Evolutionary conservation across 1,139 yeast species (phyloP), one percentile per base, ranked within the genome.

Genomic region (Saccharomyces hybrid): DNA sequence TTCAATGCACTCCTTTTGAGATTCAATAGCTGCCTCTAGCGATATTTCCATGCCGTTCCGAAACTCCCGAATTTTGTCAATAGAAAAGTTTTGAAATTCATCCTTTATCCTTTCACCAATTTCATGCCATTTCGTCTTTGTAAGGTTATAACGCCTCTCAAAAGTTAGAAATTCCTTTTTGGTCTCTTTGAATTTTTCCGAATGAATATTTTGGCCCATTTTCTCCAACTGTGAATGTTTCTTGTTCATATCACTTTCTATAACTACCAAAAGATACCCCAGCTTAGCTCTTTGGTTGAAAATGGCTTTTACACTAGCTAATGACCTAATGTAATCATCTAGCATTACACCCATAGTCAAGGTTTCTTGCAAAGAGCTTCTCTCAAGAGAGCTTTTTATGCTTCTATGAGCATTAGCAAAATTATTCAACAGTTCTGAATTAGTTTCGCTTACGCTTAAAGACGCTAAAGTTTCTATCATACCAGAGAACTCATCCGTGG

Each of bases 301-400:
- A 1, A 88, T 83, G 49, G 83, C 79, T 61, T 86, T 81, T 46
- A 90, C 81, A 27, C 96, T 88, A 3, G 86, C 84, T 41, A 93
- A 81, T 19, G 86, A 75, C 51, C 98, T 78, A 53, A 85, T 75
- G 67, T 93, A 91, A 67, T 91, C 98, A 66, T 91, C 97, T 44
- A 93, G 75, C 0, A 96, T 88, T 44, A 88, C 81, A 1, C 97
- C 96, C 52, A 93, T 73, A 0, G 97, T 89, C 58, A 93, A 73
- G 63, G 90, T 83, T 63, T 93, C 98, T 69, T 90, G 97, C 67
- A 88, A 70, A 58, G 91, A 86, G 57, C 87, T 82, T 55, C 97
- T 80, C 60, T 86, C 91, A 55, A 89, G 75, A 53, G 89, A 77
- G 54, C 88, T 95, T 61, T 82, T 83, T 46, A 91, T 78, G 59